Evolutionary conservation across 768 basidiomycete species (phyloP).

Genomic region (Hypholoma sublateritium): DNA sequence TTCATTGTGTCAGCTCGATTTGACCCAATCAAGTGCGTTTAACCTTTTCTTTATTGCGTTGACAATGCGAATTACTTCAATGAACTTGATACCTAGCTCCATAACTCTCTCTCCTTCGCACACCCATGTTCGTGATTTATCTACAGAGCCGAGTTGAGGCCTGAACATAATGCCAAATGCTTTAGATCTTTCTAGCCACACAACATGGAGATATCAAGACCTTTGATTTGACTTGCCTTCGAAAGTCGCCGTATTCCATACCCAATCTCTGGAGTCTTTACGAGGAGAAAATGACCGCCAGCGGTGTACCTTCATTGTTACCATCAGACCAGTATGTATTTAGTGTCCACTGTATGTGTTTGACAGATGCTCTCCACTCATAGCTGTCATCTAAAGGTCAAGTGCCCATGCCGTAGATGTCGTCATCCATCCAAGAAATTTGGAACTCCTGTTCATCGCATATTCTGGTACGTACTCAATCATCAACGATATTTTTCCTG

Average conservation of each 20-base stretch:
- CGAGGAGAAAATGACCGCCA: conserved; percentile 52
- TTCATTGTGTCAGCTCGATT: conserved; percentile 48
- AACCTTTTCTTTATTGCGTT: background rate
- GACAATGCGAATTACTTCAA: background rate
- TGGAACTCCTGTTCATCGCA: conserved; percentile 72
- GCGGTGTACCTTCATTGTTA: conserved; percentile 36
- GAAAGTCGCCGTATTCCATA: conserved; percentile 64
- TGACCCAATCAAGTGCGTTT: conserved; percentile 46
- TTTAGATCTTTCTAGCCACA: conserved; percentile 47
- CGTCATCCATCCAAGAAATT: conserved; percentile 67
- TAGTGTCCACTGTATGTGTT: background rate
- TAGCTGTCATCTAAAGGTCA: conserved; percentile 2
- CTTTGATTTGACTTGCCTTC: conserved; percentile 72
- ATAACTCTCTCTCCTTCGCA: conserved; percentile 68
- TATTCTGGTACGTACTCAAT: conserved; percentile 55
- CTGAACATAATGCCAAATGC: conserved; percentile 1
- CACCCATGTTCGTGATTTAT: conserved; percentile 51
- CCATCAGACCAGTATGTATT: conserved; percentile 17
- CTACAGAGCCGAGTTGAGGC: conserved; percentile 9
- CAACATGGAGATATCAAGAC: conserved; percentile 63
- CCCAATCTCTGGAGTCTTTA: conserved; percentile 78
- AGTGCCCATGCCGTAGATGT: conserved; percentile 59
- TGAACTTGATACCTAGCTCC: conserved; percentile 37
- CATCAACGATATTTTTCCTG: background rate
- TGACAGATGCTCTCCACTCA: background rate